These are phyloP conservation scores for Colletotrichum cordylinicola DNA, from an alignment of 2,329 filamentous ascomycete genomes.

Conservation along the genomic window DNA sequence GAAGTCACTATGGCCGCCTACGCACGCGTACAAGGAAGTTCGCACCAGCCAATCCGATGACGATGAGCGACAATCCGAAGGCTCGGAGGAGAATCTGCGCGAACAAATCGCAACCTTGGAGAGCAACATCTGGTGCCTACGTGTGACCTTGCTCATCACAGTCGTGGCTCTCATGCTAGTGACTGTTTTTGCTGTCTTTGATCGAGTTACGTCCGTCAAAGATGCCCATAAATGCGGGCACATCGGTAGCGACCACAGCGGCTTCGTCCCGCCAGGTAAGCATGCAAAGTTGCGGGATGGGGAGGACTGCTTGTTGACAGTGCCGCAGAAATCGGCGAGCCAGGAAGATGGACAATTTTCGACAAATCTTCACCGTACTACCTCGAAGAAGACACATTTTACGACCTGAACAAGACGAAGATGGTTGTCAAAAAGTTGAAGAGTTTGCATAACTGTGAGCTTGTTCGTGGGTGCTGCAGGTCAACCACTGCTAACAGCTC, in stretches of 20 bases:
- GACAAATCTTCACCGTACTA: not conserved
- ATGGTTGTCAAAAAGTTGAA: not conserved
- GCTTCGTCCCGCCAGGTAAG: conserved; percentile 7
- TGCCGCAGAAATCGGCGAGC: not conserved
- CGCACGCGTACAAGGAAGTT: not conserved
- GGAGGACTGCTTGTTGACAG: not conserved
- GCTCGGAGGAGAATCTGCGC: not conserved
- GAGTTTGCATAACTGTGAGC: not conserved
- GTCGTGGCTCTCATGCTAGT: not conserved
- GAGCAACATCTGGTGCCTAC: conserved; percentile 5
- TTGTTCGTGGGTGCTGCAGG: not conserved
- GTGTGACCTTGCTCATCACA: not conserved
- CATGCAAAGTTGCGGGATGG: too few species aligned
- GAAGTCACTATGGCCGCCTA: not conserved
- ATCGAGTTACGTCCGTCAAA: not conserved
- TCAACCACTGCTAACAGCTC: not conserved
- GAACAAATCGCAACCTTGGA: not conserved
- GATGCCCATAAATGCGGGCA: not conserved
- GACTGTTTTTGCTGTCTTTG: not conserved
- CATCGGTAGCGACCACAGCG: conserved; percentile 11
- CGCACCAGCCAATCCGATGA: conserved; percentile 3
- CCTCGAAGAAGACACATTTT: not conserved
- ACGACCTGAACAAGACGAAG: not conserved
- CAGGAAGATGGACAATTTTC: not conserved
- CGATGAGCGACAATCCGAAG: not conserved